Evolutionary conservation across 805 yeast genomes (phyloP).

Genomic region (Debaryomyces prosopidis): DNA sequence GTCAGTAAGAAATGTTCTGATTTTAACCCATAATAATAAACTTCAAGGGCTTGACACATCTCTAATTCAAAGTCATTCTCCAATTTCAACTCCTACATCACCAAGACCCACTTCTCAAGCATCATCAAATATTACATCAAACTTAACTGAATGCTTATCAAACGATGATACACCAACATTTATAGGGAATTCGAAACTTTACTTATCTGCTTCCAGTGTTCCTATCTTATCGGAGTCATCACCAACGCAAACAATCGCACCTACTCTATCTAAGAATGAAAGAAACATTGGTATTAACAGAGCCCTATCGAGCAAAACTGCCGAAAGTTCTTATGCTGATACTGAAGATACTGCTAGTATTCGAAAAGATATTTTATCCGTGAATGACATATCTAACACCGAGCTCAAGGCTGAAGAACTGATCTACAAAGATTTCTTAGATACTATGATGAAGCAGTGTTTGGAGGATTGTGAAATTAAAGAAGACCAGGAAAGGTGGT

Average conservation of each 20-base stretch:
- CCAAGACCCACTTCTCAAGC: slow-evolving; percentile 11
- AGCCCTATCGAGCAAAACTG: background rate
- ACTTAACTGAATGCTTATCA: slow-evolving; percentile 7
- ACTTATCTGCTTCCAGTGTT: background rate
- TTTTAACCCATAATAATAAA: slow-evolving; percentile 21
- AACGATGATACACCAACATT: slow-evolving; percentile 1
- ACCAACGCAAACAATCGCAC: background rate
- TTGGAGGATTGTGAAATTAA: slow-evolving; percentile 60
- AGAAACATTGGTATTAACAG: background rate
- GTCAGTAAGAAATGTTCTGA: slow-evolving; percentile 28
- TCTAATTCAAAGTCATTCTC: slow-evolving; percentile 9
- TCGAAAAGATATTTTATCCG: background rate
- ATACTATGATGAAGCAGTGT: slow-evolving; percentile 56
- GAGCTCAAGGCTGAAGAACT: background rate
- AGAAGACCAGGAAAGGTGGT: slow-evolving; percentile 58
- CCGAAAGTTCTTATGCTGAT: background rate
- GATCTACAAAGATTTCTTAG: slow-evolving; percentile 43
- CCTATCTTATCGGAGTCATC: background rate
- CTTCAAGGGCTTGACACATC: slow-evolving; percentile 22
- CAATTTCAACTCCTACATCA: slow-evolving; percentile 21
- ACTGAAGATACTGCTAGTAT: background rate
- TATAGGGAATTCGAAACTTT: background rate
- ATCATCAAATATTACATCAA: slow-evolving; percentile 2
- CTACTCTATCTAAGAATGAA: background rate
- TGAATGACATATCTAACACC: background rate